phyloP scores from a whole-genome alignment of 2,329 filamentous ascomycete genomes.

The Stagonosporopsis chrysanthemi region DNA sequence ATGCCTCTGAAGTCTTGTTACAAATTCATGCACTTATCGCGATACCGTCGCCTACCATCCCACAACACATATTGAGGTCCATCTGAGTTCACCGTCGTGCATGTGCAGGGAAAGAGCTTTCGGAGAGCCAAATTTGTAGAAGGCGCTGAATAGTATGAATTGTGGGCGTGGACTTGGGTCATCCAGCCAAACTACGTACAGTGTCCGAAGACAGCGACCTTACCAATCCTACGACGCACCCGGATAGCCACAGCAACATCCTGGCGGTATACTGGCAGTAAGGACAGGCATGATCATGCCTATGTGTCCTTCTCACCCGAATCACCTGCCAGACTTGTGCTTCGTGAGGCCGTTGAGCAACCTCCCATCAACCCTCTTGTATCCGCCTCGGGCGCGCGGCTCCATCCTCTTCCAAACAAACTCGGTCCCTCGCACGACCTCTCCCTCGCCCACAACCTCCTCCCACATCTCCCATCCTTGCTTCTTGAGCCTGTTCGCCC shows the following conservation, averaged over 20 bases:
- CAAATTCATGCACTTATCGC: neutral
- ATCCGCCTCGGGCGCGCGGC: neutral
- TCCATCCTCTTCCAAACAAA: neutral
- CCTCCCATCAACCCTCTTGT: neutral
- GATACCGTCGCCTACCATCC: neutral
- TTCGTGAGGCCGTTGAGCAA: neutral
- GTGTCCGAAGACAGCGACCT: neutral
- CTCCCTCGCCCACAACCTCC: neutral
- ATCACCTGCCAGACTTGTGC: neutral
- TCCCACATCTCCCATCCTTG: neutral
- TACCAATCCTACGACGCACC: neutral
- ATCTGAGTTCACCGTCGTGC: neutral
- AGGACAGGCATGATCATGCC: too few relatives aligned
- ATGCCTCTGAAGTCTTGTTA: neutral
- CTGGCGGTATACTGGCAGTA: neutral
- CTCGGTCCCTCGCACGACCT: too few relatives aligned
- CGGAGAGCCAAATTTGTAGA: neutral
- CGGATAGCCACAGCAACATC: neutral
- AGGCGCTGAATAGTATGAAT: neutral
- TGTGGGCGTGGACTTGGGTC: neutral
- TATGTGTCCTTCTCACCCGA: neutral
- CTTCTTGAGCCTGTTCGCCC: neutral
- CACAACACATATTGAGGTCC: too few relatives aligned
- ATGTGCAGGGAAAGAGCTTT: neutral
- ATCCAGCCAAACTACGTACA: neutral